A percentile compares a stretch with the other conserved stretches of the same genome.
Evolutionary conservation across 257 asterid genomes (phyloP).

Genomic region (Capsicum baccatum): DNA sequence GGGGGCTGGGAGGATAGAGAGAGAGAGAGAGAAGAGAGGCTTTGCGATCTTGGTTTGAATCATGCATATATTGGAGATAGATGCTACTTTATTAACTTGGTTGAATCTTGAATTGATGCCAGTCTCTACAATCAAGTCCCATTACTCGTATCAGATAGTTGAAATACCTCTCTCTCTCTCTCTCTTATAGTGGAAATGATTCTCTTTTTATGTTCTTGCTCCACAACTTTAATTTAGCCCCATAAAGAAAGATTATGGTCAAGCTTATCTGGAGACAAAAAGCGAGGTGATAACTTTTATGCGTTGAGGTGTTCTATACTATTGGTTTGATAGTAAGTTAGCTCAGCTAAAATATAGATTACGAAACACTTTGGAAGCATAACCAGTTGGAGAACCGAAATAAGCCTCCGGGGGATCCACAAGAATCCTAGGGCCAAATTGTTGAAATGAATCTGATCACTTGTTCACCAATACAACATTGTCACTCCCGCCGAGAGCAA

Average conservation of each 20-base stretch:
- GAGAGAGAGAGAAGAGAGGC: not conserved
- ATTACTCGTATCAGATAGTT: no score
- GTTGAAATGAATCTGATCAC: not conserved
- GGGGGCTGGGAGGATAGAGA: not conserved
- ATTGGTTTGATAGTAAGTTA: not conserved
- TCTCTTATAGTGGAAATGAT: not conserved
- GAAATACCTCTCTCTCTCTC: not conserved
- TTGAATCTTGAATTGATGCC: not conserved
- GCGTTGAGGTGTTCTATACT: not conserved
- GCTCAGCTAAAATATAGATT: conserved; percentile 1
- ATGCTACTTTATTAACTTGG: not conserved
- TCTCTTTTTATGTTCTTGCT: not conserved
- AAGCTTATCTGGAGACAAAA: not conserved
- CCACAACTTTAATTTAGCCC: not conserved
- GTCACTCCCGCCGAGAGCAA: not conserved
- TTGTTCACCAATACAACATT: not conserved
- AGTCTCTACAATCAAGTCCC: no score
- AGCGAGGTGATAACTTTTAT: not conserved
- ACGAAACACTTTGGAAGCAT: conserved; percentile 2
- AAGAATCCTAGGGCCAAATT: not conserved
- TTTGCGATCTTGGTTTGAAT: not conserved
- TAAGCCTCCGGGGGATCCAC: not conserved
- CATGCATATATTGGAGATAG: not conserved
- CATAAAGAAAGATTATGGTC: not conserved
- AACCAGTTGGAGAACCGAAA: not conserved